Evolutionary conservation across 2,329 filamentous ascomycete species (phyloP).

Genomic region (Mollisiaceae sp.): DNA sequence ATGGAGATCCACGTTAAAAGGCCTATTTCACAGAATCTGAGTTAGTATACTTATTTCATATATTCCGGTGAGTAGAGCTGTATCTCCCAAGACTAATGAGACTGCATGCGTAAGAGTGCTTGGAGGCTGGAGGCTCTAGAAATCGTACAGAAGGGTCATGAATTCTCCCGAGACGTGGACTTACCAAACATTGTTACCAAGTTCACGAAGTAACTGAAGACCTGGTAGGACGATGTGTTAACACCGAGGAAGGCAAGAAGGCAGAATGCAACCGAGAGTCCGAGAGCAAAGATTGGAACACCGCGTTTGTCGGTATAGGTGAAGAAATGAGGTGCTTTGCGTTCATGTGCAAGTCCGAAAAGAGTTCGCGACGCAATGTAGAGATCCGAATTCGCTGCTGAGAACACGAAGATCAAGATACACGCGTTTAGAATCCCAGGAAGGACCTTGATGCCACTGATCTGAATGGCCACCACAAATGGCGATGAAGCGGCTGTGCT

Average conservation of each 20-base stretch:
- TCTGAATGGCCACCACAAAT: conserved; percentile 64
- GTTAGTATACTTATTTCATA: too few species aligned
- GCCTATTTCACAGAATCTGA: background rate
- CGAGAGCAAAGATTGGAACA: conserved; percentile 55
- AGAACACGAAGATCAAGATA: conserved; percentile 70
- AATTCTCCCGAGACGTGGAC: too few species aligned
- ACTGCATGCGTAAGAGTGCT: too few species aligned
- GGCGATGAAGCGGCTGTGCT: conserved; percentile 54
- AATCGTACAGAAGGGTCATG: too few species aligned
- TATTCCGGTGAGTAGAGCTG: too few species aligned
- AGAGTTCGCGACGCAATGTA: conserved; percentile 74
- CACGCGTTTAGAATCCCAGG: conserved; percentile 72
- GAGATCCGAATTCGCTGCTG: conserved; percentile 62
- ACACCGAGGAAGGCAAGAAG: conserved; percentile 69
- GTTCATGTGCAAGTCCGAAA: conserved; percentile 69
- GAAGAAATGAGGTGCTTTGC: conserved; percentile 68
- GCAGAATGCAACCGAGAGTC: conserved; percentile 55
- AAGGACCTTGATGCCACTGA: conserved; percentile 65
- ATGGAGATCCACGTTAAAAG: conserved; percentile 50
- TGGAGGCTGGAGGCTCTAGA: too few species aligned
- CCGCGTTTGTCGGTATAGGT: conserved; percentile 58
- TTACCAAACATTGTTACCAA: conserved; percentile 52
- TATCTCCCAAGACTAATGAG: too few species aligned
- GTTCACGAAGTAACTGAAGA: conserved; percentile 75
- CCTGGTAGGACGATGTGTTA: conserved; percentile 63